Conservation (phyloP, 2,329 filamentous ascomycete species). For the Pestalotiopsis sp. region DNA sequence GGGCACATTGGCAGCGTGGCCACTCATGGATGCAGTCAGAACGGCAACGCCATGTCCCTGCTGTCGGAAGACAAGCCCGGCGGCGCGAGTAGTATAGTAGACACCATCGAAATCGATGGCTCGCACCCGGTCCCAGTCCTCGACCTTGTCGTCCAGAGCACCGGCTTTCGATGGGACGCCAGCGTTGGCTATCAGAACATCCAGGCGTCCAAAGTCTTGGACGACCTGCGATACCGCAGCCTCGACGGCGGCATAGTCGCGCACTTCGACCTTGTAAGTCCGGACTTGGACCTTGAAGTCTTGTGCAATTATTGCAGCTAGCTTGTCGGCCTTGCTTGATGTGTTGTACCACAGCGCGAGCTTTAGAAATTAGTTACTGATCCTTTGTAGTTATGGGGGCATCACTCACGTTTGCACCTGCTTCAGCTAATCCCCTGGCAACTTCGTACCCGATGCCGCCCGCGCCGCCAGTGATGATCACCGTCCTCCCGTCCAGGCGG, state of each 20-base stretch:
- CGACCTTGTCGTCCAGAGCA: slow-evolving; percentile 64
- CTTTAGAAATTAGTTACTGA: not conserved
- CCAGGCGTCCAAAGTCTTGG: slow-evolving; percentile 72
- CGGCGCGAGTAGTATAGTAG: slow-evolving; percentile 75
- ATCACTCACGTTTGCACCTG: slow-evolving; percentile 30
- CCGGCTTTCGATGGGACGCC: slow-evolving; percentile 76
- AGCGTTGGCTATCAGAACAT: slow-evolving; percentile 79
- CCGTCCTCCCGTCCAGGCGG: slow-evolving; percentile 32
- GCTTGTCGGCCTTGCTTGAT: slow-evolving; percentile 17
- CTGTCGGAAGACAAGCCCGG: slow-evolving; percentile 69
- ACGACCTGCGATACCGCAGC: slow-evolving; percentile 55
- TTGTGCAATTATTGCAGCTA: slow-evolving; percentile 18
- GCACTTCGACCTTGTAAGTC: slow-evolving; percentile 66
- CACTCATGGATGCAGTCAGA: slow-evolving; percentile 78
- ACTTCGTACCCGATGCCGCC: slow-evolving; percentile 39
- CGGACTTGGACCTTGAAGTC: slow-evolving; percentile 44
- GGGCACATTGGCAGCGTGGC: slow-evolving; percentile 76
- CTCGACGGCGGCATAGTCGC: slow-evolving; percentile 53
- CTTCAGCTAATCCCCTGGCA: slow-evolving; percentile 36
- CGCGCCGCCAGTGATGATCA: slow-evolving; percentile 39
- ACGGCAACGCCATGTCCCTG: slow-evolving; percentile 77
- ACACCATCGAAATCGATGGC: slow-evolving; percentile 75
- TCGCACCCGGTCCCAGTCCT: slow-evolving; percentile 69
- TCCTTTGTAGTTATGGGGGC: no score
- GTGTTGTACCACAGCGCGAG: slow-evolving; percentile 25